A percentile compares a stretch with the other conserved stretches of the same genome.
phyloP scores from a whole-genome alignment of 2,329 filamentous ascomycete species.

The Aspergillus pseudoviridinutans region DNA sequence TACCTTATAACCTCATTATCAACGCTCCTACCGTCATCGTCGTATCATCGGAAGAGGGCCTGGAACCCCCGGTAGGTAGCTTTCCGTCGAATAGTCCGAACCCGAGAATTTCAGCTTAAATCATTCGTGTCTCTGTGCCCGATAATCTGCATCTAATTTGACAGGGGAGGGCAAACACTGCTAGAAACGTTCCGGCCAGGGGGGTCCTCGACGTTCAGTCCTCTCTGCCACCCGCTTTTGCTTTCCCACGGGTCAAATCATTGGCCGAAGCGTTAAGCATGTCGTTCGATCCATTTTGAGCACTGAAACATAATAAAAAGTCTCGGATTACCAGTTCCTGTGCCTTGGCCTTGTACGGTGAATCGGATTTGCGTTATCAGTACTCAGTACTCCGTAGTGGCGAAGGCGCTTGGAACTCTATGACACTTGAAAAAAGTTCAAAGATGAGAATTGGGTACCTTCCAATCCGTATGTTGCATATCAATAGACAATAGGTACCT shows the following conservation, averaged over 20 bases:
- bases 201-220: background rate
- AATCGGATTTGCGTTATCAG: slow-evolving; percentile 3
- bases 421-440: background rate
- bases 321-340: background rate
- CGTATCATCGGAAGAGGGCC: slow-evolving; percentile 4
- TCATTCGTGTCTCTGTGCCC: slow-evolving; percentile 4
- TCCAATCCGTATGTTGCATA: background rate
- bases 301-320: background rate
- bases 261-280: background rate
- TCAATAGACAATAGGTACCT: background rate
- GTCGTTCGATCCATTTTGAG: background rate
- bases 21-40: slow-evolving; percentile 3
- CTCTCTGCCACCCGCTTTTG: background rate
- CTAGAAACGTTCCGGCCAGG: background rate
- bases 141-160: slow-evolving; percentile 11
- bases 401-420: background rate
- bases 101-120: slow-evolving; percentile 1
- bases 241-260: background rate
- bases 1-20: background rate
- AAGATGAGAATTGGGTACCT: background rate
- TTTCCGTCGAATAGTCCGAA: background rate
- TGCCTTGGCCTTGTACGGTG: background rate
- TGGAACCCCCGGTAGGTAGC: background rate
- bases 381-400: background rate
- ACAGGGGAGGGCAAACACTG: slow-evolving; percentile 10